A percentile compares a stretch with the other conserved stretches of the same genome.
Evolutionary conservation across 1,284 basidiomycete species (phyloP).

Genomic region (Phellopilus nigrolimitatus): DNA sequence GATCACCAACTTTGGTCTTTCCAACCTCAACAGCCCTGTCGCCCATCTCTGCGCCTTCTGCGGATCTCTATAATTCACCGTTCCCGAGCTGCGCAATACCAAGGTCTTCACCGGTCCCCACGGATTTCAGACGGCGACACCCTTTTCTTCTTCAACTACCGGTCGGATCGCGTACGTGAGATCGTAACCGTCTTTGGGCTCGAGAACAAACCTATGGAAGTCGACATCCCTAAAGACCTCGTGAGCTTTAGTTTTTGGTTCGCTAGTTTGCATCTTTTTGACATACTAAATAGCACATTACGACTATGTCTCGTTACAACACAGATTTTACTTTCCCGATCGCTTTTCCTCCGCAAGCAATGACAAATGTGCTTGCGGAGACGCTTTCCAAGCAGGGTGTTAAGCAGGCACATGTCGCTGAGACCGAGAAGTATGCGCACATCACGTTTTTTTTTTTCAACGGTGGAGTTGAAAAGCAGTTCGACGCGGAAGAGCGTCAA

Average conservation of each 20-base stretch:
- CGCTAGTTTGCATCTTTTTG: slow-evolving; percentile 6
- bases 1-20: too few relatives aligned
- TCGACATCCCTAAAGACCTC: slow-evolving; percentile 77
- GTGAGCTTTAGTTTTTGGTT: slow-evolving; percentile 37
- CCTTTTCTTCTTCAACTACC: slow-evolving; percentile 92
- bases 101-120: too few relatives aligned
- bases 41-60: too few relatives aligned
- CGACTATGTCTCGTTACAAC: slow-evolving; percentile 93
- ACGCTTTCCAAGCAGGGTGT: slow-evolving; percentile 76
- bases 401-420: slow-evolving; percentile 85
- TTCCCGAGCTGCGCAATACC: too few relatives aligned
- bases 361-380: slow-evolving; percentile 90
- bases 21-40: too few relatives aligned
- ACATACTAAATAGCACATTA: slow-evolving; percentile 64
- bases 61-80: too few relatives aligned
- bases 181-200: slow-evolving; percentile 76
- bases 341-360: slow-evolving; percentile 84
- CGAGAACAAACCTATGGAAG: slow-evolving; percentile 78
- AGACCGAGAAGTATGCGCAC: slow-evolving; percentile 94
- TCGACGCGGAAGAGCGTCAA: slow-evolving; percentile 74
- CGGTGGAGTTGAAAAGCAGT: slow-evolving; percentile 89
- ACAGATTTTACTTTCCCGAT: slow-evolving; percentile 80
- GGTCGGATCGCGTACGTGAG: slow-evolving; percentile 91
- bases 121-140: slow-evolving; percentile 63
- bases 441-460: slow-evolving; percentile 98